phyloP scores from a whole-genome alignment of 352 stramenopile genomes.

The Phytopythium montanum region DNA sequence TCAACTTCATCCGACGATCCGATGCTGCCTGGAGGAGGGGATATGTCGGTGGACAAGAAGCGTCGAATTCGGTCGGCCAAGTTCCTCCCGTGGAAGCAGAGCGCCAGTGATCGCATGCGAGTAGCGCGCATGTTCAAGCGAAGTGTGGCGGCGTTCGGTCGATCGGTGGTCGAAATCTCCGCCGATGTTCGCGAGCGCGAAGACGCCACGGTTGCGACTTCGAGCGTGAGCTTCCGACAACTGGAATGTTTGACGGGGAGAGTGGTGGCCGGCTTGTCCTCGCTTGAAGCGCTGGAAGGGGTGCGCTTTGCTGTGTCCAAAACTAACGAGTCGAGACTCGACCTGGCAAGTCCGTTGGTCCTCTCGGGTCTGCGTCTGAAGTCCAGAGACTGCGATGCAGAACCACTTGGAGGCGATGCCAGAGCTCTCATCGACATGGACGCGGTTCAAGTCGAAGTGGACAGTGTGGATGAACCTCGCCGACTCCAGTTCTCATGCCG shows the following conservation, averaged over 20 bases:
- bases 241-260: slow-evolving; percentile 24
- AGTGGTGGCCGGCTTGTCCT: not conserved
- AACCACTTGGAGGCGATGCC: slow-evolving; percentile 8
- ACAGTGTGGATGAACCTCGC: slow-evolving; percentile 30
- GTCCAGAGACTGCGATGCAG: too few relatives aligned
- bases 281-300: not conserved
- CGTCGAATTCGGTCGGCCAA: slow-evolving; percentile 29
- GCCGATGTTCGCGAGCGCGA: slow-evolving; percentile 18
- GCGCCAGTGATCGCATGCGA: slow-evolving; percentile 44
- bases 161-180: slow-evolving; percentile 1
- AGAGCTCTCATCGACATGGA: slow-evolving; percentile 19
- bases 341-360: not conserved
- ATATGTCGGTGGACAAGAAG: slow-evolving; percentile 1
- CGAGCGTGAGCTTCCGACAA: slow-evolving; percentile 16
- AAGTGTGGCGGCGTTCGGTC: slow-evolving; percentile 9
- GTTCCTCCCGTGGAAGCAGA: slow-evolving; percentile 58
- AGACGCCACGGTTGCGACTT: slow-evolving; percentile 18
- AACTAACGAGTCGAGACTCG: not conserved
- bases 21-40: not conserved
- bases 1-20: not conserved
- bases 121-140: slow-evolving; percentile 26
- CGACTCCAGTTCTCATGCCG: slow-evolving; percentile 51
- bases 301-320: not conserved
- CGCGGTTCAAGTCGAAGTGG: slow-evolving; percentile 39
- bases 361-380: slow-evolving; percentile 5